A percentile compares a stretch with the other conserved stretches of the same genome.
Conservation (phyloP, 352 stramenopile genomes). For the Pythium angustatum region DNA sequence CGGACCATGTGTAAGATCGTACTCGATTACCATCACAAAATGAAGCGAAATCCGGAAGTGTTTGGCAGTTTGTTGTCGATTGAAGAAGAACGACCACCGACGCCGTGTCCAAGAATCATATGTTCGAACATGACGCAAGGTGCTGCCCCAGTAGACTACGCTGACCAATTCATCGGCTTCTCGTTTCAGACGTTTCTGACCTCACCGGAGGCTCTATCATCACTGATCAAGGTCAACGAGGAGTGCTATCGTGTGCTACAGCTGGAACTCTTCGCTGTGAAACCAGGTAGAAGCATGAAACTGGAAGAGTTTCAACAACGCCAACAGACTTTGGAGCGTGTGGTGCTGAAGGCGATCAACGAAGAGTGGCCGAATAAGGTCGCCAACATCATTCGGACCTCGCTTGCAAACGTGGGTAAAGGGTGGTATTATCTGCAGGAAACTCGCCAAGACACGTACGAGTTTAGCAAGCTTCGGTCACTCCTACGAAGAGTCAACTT, state of each 20-base stretch:
- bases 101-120: constrained; percentile 43
- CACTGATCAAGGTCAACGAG: constrained; percentile 84
- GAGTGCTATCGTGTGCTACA: constrained; percentile 82
- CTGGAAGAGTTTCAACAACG: constrained; percentile 86
- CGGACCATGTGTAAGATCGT: constrained; percentile 92
- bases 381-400: constrained; percentile 63
- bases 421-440: constrained; percentile 88
- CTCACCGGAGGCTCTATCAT: constrained; percentile 66
- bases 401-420: constrained; percentile 76
- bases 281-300: constrained; percentile 71
- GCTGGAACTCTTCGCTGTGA: constrained; percentile 80
- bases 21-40: constrained; percentile 76
- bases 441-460: constrained; percentile 82
- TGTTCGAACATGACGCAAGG: constrained; percentile 27
- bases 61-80: constrained; percentile 53
- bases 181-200: constrained; percentile 88
- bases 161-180: constrained; percentile 85
- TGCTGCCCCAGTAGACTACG: constrained; percentile 74
- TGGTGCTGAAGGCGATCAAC: constrained; percentile 74
- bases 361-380: constrained; percentile 84
- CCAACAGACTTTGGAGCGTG: constrained; percentile 70
- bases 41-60: constrained; percentile 52
- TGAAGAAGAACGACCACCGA: constrained; percentile 44
- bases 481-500: constrained; percentile 78
- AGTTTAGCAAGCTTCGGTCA: constrained; percentile 84